Percentiles rank a stretch among this genome's conserved stretches.
These are phyloP conservation scores for Candida pseudoglaebosa DNA, from an alignment of 805 yeast species.

Conservation along the genomic window DNA sequence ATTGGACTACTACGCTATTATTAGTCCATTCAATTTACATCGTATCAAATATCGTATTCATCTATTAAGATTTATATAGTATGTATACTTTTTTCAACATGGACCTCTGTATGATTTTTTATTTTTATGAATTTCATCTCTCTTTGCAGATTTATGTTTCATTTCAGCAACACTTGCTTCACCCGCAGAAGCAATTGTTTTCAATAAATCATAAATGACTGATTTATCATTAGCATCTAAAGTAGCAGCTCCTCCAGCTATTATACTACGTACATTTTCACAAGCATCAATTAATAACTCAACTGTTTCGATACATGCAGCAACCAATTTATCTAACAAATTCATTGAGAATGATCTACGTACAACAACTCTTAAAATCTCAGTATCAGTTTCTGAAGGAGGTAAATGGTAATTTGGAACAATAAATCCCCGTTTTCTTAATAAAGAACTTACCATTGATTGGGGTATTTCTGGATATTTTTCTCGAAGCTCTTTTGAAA, in stretches of 20 bases:
- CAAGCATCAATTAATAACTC: constrained; percentile 51
- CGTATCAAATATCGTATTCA: too few relatives aligned
- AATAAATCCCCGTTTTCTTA: constrained; percentile 81
- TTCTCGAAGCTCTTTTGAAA: constrained; percentile 53
- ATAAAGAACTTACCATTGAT: constrained; percentile 61
- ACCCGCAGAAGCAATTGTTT: constrained; percentile 55
- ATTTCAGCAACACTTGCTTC: constrained; percentile 32
- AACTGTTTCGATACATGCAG: constrained; percentile 50
- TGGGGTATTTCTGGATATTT: constrained; percentile 82
- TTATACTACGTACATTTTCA: constrained; percentile 31
- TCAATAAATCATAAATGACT: constrained; percentile 45
- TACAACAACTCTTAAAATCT: constrained; percentile 82
- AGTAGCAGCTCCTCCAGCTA: constrained; percentile 10
- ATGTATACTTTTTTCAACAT: too few relatives aligned
- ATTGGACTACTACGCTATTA: too few relatives aligned
- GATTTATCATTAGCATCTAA: constrained; percentile 23
- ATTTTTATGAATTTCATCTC: constrained; percentile 7
- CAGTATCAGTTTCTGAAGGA: constrained; percentile 49
- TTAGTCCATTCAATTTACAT: too few relatives aligned
- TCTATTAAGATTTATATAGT: too few relatives aligned
- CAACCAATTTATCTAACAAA: constrained; percentile 60
- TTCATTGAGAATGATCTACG: constrained; percentile 62
- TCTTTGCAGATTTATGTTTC: constrained; percentile 19
- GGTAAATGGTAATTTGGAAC: constrained; percentile 88
- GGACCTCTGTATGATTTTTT: neutral